phyloP scores from a whole-genome alignment of 495 filamentous ascomycete genomes.

The Tuber calosporum region DNA sequence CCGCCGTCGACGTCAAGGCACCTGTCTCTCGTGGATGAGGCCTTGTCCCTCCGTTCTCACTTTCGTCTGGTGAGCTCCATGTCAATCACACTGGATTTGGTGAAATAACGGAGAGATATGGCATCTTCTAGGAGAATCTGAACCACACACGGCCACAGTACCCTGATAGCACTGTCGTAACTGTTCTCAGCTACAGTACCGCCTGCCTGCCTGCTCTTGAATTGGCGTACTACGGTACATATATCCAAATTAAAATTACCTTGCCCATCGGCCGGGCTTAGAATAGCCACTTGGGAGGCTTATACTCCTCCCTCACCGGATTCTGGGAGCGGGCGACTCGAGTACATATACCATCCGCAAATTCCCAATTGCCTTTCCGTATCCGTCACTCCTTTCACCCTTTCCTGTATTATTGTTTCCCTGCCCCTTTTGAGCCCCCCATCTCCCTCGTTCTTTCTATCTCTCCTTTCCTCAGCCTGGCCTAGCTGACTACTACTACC shows the following conservation, averaged over 20 bases:
- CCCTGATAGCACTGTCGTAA: background rate
- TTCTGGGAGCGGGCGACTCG: background rate
- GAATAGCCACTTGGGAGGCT: background rate
- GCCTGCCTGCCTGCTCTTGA: background rate
- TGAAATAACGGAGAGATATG: background rate
- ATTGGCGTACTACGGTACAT: background rate
- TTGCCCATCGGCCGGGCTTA: background rate
- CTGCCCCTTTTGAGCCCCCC: background rate
- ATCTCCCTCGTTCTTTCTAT: background rate
- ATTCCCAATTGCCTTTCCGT: background rate
- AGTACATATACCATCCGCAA: background rate
- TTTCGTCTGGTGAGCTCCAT: background rate
- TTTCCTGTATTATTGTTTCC: background rate
- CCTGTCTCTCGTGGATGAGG: background rate
- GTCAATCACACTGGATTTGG: background rate
- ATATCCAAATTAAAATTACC: background rate
- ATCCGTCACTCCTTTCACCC: background rate
- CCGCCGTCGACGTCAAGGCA: background rate
- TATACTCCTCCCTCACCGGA: background rate
- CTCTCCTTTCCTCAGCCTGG: background rate
- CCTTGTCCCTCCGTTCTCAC: background rate
- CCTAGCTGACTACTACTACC: constrained; percentile 5
- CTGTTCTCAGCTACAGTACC: background rate
- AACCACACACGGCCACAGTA: background rate
- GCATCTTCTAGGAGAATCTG: background rate